These are phyloP conservation scores for Venturia pyrina DNA, from an alignment of 2,329 filamentous ascomycete genomes.

Conservation along the genomic window DNA sequence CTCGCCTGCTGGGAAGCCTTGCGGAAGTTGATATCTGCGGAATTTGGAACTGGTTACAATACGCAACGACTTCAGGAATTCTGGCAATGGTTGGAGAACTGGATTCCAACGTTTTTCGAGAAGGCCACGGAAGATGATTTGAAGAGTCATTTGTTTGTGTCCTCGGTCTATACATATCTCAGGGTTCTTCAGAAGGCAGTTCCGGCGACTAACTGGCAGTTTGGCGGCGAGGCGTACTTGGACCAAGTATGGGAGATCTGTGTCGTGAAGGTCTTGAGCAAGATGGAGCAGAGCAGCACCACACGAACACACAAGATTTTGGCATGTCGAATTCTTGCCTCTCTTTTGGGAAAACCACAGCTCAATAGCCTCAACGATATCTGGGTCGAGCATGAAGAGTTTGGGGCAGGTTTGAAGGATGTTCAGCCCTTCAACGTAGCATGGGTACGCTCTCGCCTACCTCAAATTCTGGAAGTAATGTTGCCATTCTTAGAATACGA, in stretches of 20 bases:
- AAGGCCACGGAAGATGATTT: neutral
- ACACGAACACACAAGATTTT: neutral
- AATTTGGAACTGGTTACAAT: neutral
- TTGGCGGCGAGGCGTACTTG: neutral
- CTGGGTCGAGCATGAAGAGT: neutral
- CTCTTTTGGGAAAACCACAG: neutral
- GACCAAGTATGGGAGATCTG: neutral
- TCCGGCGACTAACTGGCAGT: neutral
- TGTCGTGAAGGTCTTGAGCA: neutral
- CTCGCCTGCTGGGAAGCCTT: neutral
- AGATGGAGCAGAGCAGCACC: neutral
- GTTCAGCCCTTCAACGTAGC: neutral
- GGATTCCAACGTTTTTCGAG: neutral
- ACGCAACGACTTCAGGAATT: neutral
- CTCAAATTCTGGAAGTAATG: neutral
- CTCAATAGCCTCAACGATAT: neutral
- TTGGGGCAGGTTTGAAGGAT: neutral
- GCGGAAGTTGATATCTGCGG: neutral
- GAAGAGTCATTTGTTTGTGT: neutral
- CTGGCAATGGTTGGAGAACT: neutral
- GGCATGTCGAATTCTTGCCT: neutral
- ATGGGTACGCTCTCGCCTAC: neutral
- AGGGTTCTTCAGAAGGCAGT: neutral
- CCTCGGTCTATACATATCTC: neutral
- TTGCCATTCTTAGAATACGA: conserved; percentile 1